Conservation (phyloP, 768 basidiomycete species). For the Trametes elegans region DNA sequence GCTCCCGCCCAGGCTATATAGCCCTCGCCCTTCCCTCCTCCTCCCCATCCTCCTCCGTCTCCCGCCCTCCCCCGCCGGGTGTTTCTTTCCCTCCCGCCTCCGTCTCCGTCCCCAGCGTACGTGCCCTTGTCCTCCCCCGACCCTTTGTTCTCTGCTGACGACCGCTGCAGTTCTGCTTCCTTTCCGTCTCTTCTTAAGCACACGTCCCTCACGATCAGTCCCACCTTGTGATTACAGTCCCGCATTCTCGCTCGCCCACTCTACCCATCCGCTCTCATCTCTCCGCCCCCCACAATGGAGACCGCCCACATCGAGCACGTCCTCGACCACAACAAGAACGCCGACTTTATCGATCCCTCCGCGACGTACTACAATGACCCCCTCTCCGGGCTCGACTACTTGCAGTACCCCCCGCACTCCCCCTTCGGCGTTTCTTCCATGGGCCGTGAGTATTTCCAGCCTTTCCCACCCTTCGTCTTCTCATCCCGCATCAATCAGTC, state of each 20-base stretch:
- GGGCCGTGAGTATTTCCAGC: conserved; percentile 48
- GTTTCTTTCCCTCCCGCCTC: conserved; percentile 6
- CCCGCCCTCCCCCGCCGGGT: conserved; percentile 20
- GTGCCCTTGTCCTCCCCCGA: conserved; percentile 20
- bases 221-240: conserved; percentile 23
- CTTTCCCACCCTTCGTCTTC: conserved; percentile 13
- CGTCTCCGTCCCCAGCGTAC: conserved; percentile 13
- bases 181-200: conserved; percentile 18
- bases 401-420: conserved; percentile 70
- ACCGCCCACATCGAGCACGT: conserved; percentile 43
- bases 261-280: conserved; percentile 21
- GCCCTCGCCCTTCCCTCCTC: conserved; percentile 19
- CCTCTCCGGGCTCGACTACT: conserved; percentile 51
- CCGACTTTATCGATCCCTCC: conserved; percentile 46
- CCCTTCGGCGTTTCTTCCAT: conserved; percentile 60
- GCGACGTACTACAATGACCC: conserved; percentile 41
- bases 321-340: conserved; percentile 47
- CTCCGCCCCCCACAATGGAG: conserved; percentile 38
- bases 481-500: conserved; percentile 36
- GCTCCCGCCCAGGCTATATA: conserved; percentile 23
- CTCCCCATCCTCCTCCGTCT: conserved; percentile 20
- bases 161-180: conserved; percentile 10
- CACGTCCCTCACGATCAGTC: conserved; percentile 21
- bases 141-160: conserved; percentile 19
- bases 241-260: conserved; percentile 9